Conservation (phyloP, 345 rosid genomes). For the Anacardium occidentale region DNA sequence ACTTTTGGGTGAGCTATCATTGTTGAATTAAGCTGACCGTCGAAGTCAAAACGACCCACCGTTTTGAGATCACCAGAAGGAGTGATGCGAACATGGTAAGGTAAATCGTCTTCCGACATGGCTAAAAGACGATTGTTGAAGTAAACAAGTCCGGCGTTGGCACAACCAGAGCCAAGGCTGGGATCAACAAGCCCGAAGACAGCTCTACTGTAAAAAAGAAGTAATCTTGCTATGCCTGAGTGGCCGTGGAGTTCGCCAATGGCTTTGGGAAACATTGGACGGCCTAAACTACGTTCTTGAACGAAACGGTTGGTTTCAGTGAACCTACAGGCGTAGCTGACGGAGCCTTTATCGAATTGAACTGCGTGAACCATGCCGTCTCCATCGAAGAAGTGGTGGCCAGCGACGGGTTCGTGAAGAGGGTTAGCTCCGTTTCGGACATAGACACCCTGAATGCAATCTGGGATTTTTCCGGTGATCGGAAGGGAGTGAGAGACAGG, state of each 20-base stretch:
- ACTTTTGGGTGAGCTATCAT: conserved; percentile 95
- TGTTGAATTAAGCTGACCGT: conserved; percentile 54
- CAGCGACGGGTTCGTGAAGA: conserved; percentile 74
- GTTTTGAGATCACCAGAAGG: conserved; percentile 64
- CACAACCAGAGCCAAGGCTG: conserved; percentile 68
- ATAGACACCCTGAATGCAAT: conserved; percentile 64
- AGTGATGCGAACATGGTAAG: conserved; percentile 68
- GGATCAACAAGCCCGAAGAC: conserved; percentile 62
- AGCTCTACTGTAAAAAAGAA: conserved; percentile 75
- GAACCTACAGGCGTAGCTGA: conserved; percentile 76
- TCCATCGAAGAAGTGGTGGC: conserved; percentile 90
- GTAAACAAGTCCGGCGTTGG: conserved; percentile 85
- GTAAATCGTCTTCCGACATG: conserved; percentile 89
- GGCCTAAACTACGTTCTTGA: conserved; percentile 64
- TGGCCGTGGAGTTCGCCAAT: conserved; percentile 93
- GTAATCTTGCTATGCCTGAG: conserved; percentile 73
- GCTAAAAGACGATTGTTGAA: conserved; percentile 69
- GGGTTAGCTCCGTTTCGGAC: conserved; percentile 90
- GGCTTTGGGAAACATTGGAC: conserved; percentile 79
- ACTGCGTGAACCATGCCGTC: conserved; percentile 95
- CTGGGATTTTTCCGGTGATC: conserved; percentile 60
- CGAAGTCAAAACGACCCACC: conserved; percentile 61
- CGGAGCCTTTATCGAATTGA: conserved; percentile 48
- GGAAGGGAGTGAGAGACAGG: conserved; percentile 53
- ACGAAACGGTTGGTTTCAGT: conserved; percentile 72